phyloP scores from a whole-genome alignment of 2,329 filamentous ascomycete genomes.

The Leptographium flavum region DNA sequence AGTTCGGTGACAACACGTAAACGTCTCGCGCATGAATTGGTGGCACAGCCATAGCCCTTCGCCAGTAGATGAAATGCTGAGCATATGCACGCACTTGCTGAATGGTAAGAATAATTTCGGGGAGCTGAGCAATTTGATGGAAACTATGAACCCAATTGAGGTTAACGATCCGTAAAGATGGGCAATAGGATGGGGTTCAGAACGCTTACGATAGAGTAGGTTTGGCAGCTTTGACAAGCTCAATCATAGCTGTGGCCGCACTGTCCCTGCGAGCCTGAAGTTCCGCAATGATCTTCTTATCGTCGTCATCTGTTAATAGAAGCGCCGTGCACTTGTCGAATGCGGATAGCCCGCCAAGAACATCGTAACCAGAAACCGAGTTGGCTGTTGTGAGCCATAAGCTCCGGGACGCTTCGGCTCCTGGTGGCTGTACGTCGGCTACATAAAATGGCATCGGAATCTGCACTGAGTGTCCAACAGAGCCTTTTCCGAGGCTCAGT shows the following conservation, averaged over 20 bases:
- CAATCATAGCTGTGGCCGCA: slow-evolving; percentile 62
- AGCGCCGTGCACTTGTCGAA: slow-evolving; percentile 80
- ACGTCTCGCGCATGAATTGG: slow-evolving; percentile 80
- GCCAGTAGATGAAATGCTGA: slow-evolving; percentile 91
- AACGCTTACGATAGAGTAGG: slow-evolving; percentile 49
- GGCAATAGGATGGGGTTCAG: neutral
- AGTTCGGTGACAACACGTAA: slow-evolving; percentile 86
- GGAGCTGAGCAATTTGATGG: slow-evolving; percentile 50
- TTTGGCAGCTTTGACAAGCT: slow-evolving; percentile 64
- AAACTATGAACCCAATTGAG: slow-evolving; percentile 31
- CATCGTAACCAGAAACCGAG: slow-evolving; percentile 55
- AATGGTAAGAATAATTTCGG: slow-evolving; percentile 55
- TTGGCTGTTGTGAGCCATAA: slow-evolving; percentile 83
- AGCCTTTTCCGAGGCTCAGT: slow-evolving; percentile 48
- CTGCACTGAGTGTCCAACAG: slow-evolving; percentile 48
- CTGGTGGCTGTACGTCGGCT: slow-evolving; percentile 54
- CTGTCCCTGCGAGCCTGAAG: slow-evolving; percentile 67
- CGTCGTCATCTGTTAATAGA: slow-evolving; percentile 72
- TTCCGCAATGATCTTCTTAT: slow-evolving; percentile 56
- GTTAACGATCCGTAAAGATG: neutral
- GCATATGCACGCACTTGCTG: slow-evolving; percentile 76
- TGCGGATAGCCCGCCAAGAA: slow-evolving; percentile 48
- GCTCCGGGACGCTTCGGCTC: slow-evolving; percentile 51
- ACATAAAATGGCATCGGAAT: slow-evolving; percentile 56
- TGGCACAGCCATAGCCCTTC: slow-evolving; percentile 78